Conservation (phyloP, 2,329 filamentous ascomycete species). For the Cladorrhinum sp. region DNA sequence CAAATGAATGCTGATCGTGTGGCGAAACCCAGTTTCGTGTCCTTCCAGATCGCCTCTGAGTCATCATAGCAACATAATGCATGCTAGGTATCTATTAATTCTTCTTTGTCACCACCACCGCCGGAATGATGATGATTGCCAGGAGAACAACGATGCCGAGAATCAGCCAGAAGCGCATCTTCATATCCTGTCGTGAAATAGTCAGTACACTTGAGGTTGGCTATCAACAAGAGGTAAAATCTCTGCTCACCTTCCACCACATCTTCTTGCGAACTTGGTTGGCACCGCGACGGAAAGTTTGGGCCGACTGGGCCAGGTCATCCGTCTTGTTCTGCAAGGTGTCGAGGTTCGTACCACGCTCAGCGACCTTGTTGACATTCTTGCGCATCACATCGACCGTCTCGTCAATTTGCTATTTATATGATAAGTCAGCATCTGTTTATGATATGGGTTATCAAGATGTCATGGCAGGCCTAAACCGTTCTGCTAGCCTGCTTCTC, state of each 20-base stretch:
- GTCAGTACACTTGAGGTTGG: slow-evolving; percentile 7
- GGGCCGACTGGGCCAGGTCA: slow-evolving; percentile 87
- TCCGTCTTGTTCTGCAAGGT: slow-evolving; percentile 91
- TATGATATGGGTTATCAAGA: neutral
- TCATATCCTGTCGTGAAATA: slow-evolving; percentile 68
- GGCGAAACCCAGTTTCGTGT: slow-evolving; percentile 25
- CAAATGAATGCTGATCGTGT: slow-evolving; percentile 23
- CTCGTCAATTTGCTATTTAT: slow-evolving; percentile 85
- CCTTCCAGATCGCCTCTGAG: slow-evolving; percentile 14
- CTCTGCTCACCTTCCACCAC: slow-evolving; percentile 77
- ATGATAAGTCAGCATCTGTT: slow-evolving; percentile 3
- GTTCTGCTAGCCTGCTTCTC: neutral
- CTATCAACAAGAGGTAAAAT: neutral
- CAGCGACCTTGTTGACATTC: slow-evolving; percentile 94
- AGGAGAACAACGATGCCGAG: slow-evolving; percentile 87
- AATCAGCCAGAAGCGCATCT: slow-evolving; percentile 98
- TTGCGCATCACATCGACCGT: slow-evolving; percentile 93
- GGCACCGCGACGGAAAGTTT: slow-evolving; percentile 93
- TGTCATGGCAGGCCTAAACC: neutral
- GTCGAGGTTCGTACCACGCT: slow-evolving; percentile 87
- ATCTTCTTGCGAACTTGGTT: slow-evolving; percentile 96
- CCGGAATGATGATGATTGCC: slow-evolving; percentile 89
- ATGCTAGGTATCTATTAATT: slow-evolving; percentile 9
- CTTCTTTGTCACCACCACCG: slow-evolving; percentile 42
- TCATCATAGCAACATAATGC: slow-evolving; percentile 21